Evolutionary conservation across 2,329 filamentous ascomycete genomes (phyloP).

Genomic region (Arthroderma uncinatum): DNA sequence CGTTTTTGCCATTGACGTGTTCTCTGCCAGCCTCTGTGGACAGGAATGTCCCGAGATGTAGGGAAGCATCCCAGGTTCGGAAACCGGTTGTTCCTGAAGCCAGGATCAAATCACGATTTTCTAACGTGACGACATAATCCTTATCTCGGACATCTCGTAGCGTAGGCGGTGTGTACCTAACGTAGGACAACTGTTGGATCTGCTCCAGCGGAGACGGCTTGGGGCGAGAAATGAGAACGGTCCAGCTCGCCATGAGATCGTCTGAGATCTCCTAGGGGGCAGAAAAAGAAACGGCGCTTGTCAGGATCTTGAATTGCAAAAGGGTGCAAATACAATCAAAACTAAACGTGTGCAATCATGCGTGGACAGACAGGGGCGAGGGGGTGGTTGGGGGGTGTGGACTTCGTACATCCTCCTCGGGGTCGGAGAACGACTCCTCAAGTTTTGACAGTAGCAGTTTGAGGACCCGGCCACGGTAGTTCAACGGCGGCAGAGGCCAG

Average conservation of each 20-base stretch:
- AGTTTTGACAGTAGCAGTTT: conserved; percentile 61
- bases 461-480: conserved; percentile 61
- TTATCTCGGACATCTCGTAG: not conserved
- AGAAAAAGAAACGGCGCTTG: conserved; percentile 11
- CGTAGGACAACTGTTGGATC: conserved; percentile 60
- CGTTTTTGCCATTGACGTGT: conserved; percentile 41
- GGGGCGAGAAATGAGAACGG: conserved; percentile 51
- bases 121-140: conserved; percentile 35
- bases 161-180: conserved; percentile 52
- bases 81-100: conserved; percentile 54
- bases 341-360: conserved; percentile 9
- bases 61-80: conserved; percentile 58
- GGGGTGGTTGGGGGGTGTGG: conserved; percentile 12
- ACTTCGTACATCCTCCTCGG: conserved; percentile 66
- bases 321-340: conserved; percentile 7
- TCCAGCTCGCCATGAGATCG: conserved; percentile 59
- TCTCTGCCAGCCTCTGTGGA: conserved; percentile 34
- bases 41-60: conserved; percentile 53
- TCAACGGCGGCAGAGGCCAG: conserved; percentile 49
- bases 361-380: not conserved
- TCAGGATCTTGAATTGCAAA: conserved; percentile 14
- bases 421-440: conserved; percentile 64
- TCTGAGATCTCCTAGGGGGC: conserved; percentile 65
- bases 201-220: conserved; percentile 53
- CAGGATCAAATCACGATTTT: conserved; percentile 44